Evolutionary conservation across 2,329 filamentous ascomycete species (phyloP), one percentile per base, ranked within the genome.

Genomic region (Colletotrichum sp.): DNA sequence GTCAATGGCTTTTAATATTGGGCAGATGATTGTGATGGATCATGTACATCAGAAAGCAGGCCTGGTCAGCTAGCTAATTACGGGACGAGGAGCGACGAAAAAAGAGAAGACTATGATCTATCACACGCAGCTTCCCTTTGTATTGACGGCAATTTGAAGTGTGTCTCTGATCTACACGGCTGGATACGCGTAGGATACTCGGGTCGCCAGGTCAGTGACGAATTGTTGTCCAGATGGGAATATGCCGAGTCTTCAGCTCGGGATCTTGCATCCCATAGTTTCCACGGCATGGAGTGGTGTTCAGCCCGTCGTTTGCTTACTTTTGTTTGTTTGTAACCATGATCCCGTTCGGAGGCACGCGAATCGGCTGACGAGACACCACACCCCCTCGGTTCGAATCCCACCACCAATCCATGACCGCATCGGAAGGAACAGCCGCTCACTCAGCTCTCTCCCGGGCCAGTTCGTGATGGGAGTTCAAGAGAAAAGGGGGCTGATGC

Each of bases 11-110:
- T 67, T 64, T 75, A 73, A 75, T 75, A 73, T 68, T 58, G 56
- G 70, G 64, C 43, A 72, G 56, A 75, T 68, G 56, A 73, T 68
- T 62, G 70, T 62, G 70, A 73, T 52, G 73, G 58, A 62, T 75
- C 70, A 75, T 72, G 72, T 75, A 64, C 64, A 73, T 65, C 73
- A 75, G 56, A 62, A 75, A 75, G 73, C 73, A 73, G 70, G 73
- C 64, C 70, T 68, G 73, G 70, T 73, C 70, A 75, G 73, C 70
- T 73, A 73, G 73, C 73, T 73, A 73, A 68, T 75, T 48, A 68
- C 70, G 70, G 43, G 39, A 73, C 52, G 73, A 75, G 64, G 43
- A 67, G 70, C 70, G 34, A 73, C 34, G 64, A 73, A 67, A 73
- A 34, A 52, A 65, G 56, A 73, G 39, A 72, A 64, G 34, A 65